Conservation (phyloP, 176 grass and related monocot genomes). For the Oryza glaberrima region DNA sequence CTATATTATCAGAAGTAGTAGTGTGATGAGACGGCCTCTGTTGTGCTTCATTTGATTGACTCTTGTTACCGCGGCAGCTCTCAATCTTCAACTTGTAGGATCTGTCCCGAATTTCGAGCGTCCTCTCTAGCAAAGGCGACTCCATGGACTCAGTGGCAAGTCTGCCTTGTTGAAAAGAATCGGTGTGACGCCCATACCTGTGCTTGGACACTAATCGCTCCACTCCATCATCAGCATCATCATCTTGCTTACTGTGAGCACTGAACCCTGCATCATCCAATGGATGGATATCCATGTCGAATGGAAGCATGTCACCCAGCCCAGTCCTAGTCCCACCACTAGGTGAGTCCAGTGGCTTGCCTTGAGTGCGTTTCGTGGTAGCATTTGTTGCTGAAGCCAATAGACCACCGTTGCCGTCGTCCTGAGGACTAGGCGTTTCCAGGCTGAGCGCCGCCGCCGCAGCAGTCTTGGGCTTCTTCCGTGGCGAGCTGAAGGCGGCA, state of each 20-base stretch:
- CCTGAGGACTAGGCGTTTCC: background rate
- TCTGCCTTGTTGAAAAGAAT: slow-evolving; percentile 3
- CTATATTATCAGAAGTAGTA: background rate
- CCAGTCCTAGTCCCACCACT: background rate
- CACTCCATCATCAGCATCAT: background rate
- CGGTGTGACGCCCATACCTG: background rate
- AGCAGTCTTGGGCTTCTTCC: slow-evolving; percentile 42
- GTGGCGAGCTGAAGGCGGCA: slow-evolving; percentile 36
- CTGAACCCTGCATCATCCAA: slow-evolving; percentile 39
- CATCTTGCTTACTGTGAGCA: slow-evolving; percentile 39
- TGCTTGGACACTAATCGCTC: slow-evolving; percentile 71
- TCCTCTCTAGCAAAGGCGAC: slow-evolving; percentile 44
- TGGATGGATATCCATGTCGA: slow-evolving; percentile 41
- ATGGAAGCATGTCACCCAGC: slow-evolving; percentile 44
- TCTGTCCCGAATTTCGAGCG: slow-evolving; percentile 62
- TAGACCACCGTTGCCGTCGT: background rate
- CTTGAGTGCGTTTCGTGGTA: background rate
- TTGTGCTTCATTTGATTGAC: slow-evolving; percentile 19
- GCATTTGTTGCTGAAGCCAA: background rate
- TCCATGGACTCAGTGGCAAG: slow-evolving; percentile 49
- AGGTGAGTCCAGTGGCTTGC: background rate
- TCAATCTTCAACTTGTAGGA: slow-evolving; percentile 65
- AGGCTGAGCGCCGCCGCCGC: background rate
- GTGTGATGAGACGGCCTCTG: slow-evolving; percentile 6
- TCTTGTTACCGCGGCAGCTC: background rate